phyloP scores from a whole-genome alignment of 75 land plant species.

The Sequoia sempervirens region DNA sequence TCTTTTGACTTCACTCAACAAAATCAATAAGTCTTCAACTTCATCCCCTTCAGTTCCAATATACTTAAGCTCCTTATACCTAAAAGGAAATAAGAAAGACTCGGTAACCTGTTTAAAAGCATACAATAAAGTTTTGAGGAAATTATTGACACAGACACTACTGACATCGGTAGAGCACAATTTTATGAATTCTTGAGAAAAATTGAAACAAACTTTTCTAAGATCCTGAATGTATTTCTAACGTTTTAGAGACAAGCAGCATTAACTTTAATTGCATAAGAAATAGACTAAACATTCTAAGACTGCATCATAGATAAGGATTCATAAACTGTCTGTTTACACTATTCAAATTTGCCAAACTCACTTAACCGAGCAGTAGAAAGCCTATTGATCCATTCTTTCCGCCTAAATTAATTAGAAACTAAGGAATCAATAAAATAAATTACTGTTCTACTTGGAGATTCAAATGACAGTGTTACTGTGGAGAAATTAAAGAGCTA shows the following conservation, averaged over 20 bases:
- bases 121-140: neutral
- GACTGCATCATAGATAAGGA: neutral
- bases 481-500: no score
- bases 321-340: no score
- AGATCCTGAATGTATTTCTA: neutral
- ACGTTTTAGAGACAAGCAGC: neutral
- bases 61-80: slow-evolving; percentile 70
- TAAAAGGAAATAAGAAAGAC: slow-evolving; percentile 16
- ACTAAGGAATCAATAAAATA: no score
- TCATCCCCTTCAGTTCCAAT: slow-evolving; percentile 78
- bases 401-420: no score
- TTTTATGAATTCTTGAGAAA: neutral
- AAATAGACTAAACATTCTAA: neutral
- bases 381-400: no score
- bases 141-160: neutral
- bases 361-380: no score
- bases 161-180: neutral
- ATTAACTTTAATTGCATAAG: neutral
- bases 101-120: neutral
- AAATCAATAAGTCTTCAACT: slow-evolving; percentile 84
- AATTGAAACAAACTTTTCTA: neutral
- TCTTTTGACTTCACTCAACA: slow-evolving; percentile 68
- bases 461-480: no score
- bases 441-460: no score
- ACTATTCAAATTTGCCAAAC: no score